Percentiles rank a stretch among this genome's conserved stretches.
Conservation (phyloP, 257 asterid genomes). For the Orobanche coerulescens region DNA sequence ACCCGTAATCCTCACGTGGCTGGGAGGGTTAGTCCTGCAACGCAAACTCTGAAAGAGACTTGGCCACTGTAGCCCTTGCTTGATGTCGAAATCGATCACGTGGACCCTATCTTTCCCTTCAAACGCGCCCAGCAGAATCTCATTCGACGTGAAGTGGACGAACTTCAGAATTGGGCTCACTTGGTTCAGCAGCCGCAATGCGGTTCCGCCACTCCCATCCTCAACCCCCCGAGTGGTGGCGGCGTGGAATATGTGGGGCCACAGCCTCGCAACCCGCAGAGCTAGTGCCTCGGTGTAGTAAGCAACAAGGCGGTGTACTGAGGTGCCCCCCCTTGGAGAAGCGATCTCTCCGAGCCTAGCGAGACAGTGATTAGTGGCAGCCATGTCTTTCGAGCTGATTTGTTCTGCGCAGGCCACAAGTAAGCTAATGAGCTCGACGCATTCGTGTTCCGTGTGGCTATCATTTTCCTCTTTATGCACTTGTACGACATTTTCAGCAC, state of each 20-base stretch:
- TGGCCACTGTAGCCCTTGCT: slow-evolving; percentile 97
- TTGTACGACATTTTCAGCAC: slow-evolving; percentile 25
- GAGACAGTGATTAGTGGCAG: slow-evolving; percentile 51
- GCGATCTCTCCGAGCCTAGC: slow-evolving; percentile 87
- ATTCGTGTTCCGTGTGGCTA: slow-evolving; percentile 44
- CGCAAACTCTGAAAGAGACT: slow-evolving; percentile 85
- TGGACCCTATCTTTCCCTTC: slow-evolving; percentile 81
- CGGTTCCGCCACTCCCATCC: slow-evolving; percentile 45
- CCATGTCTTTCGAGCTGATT: slow-evolving; percentile 45
- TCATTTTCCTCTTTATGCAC: slow-evolving; percentile 32
- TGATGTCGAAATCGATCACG: slow-evolving; percentile 80
- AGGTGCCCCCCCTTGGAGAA: slow-evolving; percentile 76
- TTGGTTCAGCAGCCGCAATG: slow-evolving; percentile 59
- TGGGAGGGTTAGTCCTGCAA: slow-evolving; percentile 55
- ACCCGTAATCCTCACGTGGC: slow-evolving; percentile 83
- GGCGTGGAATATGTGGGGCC: slow-evolving; percentile 79
- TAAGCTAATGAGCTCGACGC: slow-evolving; percentile 59
- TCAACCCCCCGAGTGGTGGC: slow-evolving; percentile 52
- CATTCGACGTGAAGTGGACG: slow-evolving; percentile 82
- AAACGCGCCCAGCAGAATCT: slow-evolving; percentile 68
- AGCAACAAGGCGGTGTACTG: slow-evolving; percentile 62
- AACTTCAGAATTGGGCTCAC: slow-evolving; percentile 77
- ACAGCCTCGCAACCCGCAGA: slow-evolving; percentile 53
- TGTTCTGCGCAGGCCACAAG: slow-evolving; percentile 80
- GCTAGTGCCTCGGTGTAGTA: slow-evolving; percentile 88